A percentile compares a stretch with the other conserved stretches of the same genome.
Evolutionary conservation across 805 yeast species (phyloP).

Genomic region (Starmera dryadoides): DNA sequence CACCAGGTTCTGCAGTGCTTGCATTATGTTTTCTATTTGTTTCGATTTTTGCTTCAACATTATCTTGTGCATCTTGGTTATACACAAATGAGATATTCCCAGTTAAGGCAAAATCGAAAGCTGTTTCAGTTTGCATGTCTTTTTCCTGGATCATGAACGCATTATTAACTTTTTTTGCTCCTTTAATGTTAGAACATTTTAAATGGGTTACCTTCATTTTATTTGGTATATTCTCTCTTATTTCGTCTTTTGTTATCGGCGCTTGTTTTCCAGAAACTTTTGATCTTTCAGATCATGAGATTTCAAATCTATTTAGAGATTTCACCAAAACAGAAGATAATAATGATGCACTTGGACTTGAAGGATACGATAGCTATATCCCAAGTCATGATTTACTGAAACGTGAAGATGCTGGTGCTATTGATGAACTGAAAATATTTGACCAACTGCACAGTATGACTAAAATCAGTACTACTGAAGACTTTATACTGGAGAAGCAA

Average conservation of each 20-base stretch:
- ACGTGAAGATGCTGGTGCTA: no score
- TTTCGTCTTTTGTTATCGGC: constrained; percentile 24
- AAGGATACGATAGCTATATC: no score
- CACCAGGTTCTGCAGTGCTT: constrained; percentile 34
- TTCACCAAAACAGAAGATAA: not conserved
- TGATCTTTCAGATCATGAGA: constrained; percentile 19
- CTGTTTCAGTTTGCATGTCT: constrained; percentile 37
- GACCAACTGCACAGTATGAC: no score
- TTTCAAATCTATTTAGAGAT: constrained; percentile 6
- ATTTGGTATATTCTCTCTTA: constrained; percentile 27
- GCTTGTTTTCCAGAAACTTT: constrained; percentile 39
- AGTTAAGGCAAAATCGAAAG: constrained; percentile 35
- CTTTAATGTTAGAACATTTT: constrained; percentile 27
- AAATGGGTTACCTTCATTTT: constrained; percentile 34
- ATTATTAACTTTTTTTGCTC: constrained; percentile 30
- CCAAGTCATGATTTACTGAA: no score
- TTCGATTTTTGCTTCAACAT: constrained; percentile 38
- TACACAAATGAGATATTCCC: constrained; percentile 46
- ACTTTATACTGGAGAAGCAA: no score
- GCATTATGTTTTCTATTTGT: constrained; percentile 38
- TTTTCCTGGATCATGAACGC: constrained; percentile 37
- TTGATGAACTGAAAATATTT: no score
- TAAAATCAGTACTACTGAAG: no score
- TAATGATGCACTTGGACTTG: not conserved
- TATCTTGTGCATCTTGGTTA: constrained; percentile 41